These are phyloP conservation scores for Capsella bursapastoris DNA, from an alignment of 345 rosid species.

Conservation along the genomic window DNA sequence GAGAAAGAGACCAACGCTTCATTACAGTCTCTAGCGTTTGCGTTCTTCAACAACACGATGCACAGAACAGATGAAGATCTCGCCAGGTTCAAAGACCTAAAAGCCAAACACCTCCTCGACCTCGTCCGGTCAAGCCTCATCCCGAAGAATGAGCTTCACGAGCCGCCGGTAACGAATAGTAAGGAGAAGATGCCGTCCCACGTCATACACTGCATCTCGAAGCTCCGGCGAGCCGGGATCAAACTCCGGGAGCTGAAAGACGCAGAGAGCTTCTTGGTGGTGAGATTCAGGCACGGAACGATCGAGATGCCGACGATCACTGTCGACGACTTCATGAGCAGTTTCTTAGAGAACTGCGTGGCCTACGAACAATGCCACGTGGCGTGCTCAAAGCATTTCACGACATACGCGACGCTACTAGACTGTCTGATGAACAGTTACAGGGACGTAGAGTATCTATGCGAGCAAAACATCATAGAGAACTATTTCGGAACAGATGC, in stretches of 20 bases:
- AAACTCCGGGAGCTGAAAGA: slow-evolving; percentile 42
- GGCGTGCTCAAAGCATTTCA: slow-evolving; percentile 62
- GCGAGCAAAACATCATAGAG: slow-evolving; percentile 65
- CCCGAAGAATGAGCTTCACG: slow-evolving; percentile 39
- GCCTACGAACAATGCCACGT: slow-evolving; percentile 81
- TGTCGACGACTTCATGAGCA: slow-evolving; percentile 73
- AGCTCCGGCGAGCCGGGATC: slow-evolving; percentile 72
- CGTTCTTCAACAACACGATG: slow-evolving; percentile 63
- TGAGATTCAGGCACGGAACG: slow-evolving; percentile 59
- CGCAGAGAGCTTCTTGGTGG: slow-evolving; percentile 59
- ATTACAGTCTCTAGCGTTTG: slow-evolving; percentile 54
- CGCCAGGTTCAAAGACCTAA: slow-evolving; percentile 36
- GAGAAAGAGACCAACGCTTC: slow-evolving; percentile 44
- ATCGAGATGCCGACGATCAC: slow-evolving; percentile 75
- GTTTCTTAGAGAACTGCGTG: slow-evolving; percentile 70
- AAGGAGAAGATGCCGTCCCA: slow-evolving; percentile 42
- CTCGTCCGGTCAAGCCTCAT: slow-evolving; percentile 59
- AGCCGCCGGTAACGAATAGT: slow-evolving; percentile 1
- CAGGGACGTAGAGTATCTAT: slow-evolving; percentile 70
- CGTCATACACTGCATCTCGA: slow-evolving; percentile 65
- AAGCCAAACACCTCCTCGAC: slow-evolving; percentile 71
- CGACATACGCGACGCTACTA: slow-evolving; percentile 69
- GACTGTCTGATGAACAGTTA: slow-evolving; percentile 65
- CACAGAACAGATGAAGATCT: slow-evolving; percentile 50
- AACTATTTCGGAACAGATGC: slow-evolving; percentile 71